A percentile compares a stretch with the other conserved stretches of the same genome.
Conservation (phyloP, 2,329 filamentous ascomycete genomes). For the Alternaria rosae region DNA sequence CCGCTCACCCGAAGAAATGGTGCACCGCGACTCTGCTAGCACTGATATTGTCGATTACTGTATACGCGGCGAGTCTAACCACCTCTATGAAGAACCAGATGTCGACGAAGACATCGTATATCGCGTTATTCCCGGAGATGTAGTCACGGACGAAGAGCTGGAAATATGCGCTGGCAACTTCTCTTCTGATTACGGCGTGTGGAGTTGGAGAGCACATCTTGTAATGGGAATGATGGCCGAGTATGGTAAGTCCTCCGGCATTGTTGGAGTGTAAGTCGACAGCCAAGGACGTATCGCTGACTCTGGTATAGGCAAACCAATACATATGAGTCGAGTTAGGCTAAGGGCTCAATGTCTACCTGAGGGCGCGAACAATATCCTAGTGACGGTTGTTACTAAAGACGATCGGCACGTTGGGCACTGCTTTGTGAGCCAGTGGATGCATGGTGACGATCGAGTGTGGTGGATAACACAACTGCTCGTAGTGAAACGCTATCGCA, state of each 20-base stretch:
- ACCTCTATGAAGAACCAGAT: slow-evolving; percentile 6
- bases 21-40: neutral
- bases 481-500: slow-evolving; percentile 12
- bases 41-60: neutral
- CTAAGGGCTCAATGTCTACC: slow-evolving; percentile 6
- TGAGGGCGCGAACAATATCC: slow-evolving; percentile 6
- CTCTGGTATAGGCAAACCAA: neutral
- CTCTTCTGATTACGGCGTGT: slow-evolving; percentile 1
- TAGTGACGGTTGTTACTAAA: slow-evolving; percentile 5
- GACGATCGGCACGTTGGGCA: slow-evolving; percentile 5
- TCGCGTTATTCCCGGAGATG: slow-evolving; percentile 4
- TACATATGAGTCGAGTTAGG: neutral
- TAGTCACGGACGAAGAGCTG: neutral
- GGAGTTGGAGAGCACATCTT: neutral
- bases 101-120: slow-evolving; percentile 12
- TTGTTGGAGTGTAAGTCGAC: neutral
- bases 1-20: neutral
- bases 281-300: neutral
- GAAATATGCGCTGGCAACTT: slow-evolving; percentile 3
- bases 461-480: slow-evolving; percentile 22
- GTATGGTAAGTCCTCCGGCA: neutral
- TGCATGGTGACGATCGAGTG: slow-evolving; percentile 3
- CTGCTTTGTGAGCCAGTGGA: slow-evolving; percentile 20
- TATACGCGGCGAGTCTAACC: slow-evolving; percentile 7
- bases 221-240: neutral